A percentile compares a stretch with the other conserved stretches of the same genome.
Conservation (phyloP, 805 yeast genomes). For the Lipomyces kockii region DNA sequence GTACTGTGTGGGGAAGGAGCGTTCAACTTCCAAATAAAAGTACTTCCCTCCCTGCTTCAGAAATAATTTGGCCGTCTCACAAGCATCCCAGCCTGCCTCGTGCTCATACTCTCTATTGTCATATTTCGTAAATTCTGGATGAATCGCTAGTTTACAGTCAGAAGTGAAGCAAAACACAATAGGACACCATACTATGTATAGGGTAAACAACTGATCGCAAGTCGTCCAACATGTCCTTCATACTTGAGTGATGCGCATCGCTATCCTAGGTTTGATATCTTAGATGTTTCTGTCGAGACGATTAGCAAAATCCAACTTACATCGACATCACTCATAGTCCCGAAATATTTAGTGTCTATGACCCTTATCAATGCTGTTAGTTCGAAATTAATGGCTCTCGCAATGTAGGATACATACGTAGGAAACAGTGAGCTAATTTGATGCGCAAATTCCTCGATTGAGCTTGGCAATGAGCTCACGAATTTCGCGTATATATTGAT, state of each 20-base stretch:
- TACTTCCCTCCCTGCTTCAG: not conserved
- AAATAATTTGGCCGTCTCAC: constrained; percentile 4
- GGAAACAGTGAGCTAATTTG: not conserved
- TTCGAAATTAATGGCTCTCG: not conserved
- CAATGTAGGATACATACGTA: not conserved
- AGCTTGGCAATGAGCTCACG: not conserved
- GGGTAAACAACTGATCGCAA: not conserved
- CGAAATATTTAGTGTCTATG: constrained; percentile 7
- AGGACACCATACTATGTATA: not conserved
- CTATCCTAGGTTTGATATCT: not conserved
- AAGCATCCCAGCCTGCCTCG: constrained; percentile 12
- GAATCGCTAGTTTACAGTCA: not conserved
- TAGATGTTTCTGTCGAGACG: not conserved
- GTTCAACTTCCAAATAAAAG: not conserved
- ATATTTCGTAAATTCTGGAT: constrained; percentile 7
- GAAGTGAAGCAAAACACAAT: not conserved
- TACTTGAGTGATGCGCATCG: not conserved
- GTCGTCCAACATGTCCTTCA: not conserved
- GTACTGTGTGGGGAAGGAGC: not conserved
- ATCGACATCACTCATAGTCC: constrained; percentile 5
- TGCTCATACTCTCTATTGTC: not conserved
- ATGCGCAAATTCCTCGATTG: not conserved
- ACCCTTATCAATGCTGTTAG: not conserved
- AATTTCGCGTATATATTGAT: constrained; percentile 12
- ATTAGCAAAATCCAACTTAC: not conserved